phyloP scores from a whole-genome alignment of 768 basidiomycete genomes.

The Hydnomerulius pinastri region DNA sequence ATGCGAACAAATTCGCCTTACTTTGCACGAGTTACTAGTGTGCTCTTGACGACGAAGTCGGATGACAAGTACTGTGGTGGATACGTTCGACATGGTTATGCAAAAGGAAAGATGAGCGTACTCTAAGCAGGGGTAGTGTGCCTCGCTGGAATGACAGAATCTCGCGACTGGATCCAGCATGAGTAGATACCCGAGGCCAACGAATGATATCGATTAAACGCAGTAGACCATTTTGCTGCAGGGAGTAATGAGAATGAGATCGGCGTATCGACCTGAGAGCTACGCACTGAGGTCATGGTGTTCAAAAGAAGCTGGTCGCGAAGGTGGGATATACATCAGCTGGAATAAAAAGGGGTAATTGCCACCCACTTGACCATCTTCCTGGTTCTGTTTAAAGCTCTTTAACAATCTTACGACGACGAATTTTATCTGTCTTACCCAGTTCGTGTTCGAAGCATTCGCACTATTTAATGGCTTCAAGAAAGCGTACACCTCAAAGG shows the following conservation, averaged over 20 bases:
- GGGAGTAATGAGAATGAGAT: not conserved
- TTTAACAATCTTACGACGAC: not conserved
- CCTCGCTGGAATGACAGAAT: constrained; percentile 62
- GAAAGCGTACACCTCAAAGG: constrained; percentile 50
- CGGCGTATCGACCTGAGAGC: not conserved
- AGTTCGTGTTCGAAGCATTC: constrained; percentile 37
- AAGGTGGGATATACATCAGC: constrained; percentile 5
- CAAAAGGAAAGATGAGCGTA: constrained; percentile 19
- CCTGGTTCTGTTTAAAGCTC: constrained; percentile 36
- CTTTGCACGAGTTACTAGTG: constrained; percentile 52
- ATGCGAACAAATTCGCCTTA: constrained; percentile 23
- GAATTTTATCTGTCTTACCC: constrained; percentile 37
- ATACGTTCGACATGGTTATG: not conserved
- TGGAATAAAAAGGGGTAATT: not conserved
- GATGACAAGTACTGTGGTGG: constrained; percentile 55
- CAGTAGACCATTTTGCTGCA: constrained; percentile 51
- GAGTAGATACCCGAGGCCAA: constrained; percentile 43
- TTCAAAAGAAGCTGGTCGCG: constrained; percentile 40
- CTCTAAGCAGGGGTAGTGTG: constrained; percentile 54
- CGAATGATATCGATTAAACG: constrained; percentile 52
- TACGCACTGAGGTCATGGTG: constrained; percentile 39
- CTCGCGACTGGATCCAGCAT: constrained; percentile 34
- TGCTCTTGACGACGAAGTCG: constrained; percentile 59
- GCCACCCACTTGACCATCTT: constrained; percentile 51
- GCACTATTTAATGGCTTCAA: constrained; percentile 37